These are phyloP conservation scores for Ophiocordyceps robertsii DNA, from an alignment of 2,329 filamentous ascomycete species.

Conservation along the genomic window DNA sequence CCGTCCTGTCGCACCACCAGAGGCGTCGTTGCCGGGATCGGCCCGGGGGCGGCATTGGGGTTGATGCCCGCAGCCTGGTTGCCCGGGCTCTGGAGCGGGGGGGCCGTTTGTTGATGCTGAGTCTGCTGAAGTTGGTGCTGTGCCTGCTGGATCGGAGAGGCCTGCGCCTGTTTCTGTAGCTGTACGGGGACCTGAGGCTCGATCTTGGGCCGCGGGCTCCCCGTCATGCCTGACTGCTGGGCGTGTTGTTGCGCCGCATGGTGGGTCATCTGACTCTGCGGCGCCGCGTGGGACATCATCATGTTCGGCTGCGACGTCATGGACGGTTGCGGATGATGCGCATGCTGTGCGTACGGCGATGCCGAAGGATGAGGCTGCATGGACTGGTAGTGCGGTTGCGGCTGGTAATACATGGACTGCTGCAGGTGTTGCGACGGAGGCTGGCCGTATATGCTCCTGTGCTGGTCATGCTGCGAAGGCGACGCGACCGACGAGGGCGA, in stretches of 20 bases:
- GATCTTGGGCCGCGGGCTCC: constrained; percentile 50
- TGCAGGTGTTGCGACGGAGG: constrained; percentile 66
- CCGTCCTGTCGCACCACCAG: constrained; percentile 88
- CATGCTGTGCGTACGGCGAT: constrained; percentile 49
- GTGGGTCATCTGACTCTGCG: constrained; percentile 45
- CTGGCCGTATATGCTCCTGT: constrained; percentile 75
- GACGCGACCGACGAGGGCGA: constrained; percentile 90
- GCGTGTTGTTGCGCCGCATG: constrained; percentile 37
- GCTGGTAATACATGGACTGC: constrained; percentile 64
- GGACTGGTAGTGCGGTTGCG: constrained; percentile 48
- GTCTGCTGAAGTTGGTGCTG: constrained; percentile 13
- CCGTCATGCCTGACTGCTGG: constrained; percentile 39
- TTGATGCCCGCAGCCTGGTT: constrained; percentile 45
- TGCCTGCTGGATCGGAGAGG: constrained; percentile 25
- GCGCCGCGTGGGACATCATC: constrained; percentile 49
- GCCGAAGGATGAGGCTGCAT: constrained; percentile 50
- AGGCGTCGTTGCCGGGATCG: constrained; percentile 92
- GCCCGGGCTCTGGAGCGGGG: constrained; percentile 25
- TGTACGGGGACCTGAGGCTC: constrained; percentile 48
- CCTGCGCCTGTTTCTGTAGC: constrained; percentile 39
- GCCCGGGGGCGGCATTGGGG: constrained; percentile 83
- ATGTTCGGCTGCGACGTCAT: constrained; percentile 53
- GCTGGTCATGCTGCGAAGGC: constrained; percentile 76
- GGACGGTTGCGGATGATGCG: constrained; percentile 34
- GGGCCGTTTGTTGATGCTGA: constrained; percentile 22